phyloP scores from a whole-genome alignment of 441 rosid species.

The Cnidoscolus chayamansa region DNA sequence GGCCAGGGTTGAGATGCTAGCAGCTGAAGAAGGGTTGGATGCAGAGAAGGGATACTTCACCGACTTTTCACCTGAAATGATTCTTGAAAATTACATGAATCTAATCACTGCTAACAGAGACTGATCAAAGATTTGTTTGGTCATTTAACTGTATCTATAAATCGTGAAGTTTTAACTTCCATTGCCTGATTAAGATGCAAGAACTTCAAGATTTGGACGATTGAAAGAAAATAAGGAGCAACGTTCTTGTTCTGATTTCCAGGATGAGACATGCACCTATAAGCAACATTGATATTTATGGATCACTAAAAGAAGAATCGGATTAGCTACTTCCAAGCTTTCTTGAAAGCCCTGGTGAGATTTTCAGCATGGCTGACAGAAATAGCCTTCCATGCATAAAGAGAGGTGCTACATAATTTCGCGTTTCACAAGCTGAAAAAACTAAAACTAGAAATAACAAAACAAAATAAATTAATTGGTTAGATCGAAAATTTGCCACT shows the following conservation, averaged over 20 bases:
- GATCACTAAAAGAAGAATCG: background rate
- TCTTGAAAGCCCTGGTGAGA: background rate
- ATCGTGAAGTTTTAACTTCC: background rate
- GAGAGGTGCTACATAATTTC: background rate
- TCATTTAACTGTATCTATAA: background rate
- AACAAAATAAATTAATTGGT: background rate
- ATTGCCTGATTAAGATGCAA: background rate
- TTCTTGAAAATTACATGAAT: constrained; percentile 42
- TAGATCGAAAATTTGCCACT: background rate
- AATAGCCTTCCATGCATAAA: background rate
- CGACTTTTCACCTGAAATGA: constrained; percentile 50
- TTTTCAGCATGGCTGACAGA: too few relatives aligned
- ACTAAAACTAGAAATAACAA: too few relatives aligned
- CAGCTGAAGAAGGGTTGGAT: constrained; percentile 47
- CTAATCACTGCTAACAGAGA: constrained; percentile 25
- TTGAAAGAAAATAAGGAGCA: background rate
- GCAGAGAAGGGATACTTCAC: constrained; percentile 63
- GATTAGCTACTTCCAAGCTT: background rate
- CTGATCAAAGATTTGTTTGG: constrained; percentile 13
- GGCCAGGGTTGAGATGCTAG: constrained; percentile 47
- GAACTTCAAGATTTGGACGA: background rate
- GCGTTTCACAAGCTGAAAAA: background rate
- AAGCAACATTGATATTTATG: background rate
- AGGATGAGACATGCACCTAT: background rate
- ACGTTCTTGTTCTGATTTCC: background rate